Evolutionary conservation across 2,329 filamentous ascomycete species (phyloP).

Genomic region (Ilyonectria destructans): DNA sequence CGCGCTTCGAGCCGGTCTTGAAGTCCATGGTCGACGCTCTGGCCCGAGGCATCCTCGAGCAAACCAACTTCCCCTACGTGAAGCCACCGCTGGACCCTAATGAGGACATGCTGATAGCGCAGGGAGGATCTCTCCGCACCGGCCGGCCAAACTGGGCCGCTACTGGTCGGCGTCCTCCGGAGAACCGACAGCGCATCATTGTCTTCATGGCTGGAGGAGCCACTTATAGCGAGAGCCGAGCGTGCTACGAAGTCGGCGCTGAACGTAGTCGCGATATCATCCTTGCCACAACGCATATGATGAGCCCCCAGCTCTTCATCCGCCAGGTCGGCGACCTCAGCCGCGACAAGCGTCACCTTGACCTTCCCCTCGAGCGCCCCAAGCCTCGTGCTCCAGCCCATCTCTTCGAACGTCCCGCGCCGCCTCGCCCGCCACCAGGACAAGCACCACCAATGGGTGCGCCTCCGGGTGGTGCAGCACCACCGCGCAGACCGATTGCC

Average conservation of each 20-base stretch:
- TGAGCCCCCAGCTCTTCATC: conserved; percentile 86
- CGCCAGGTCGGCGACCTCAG: conserved; percentile 87
- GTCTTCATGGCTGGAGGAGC: conserved; percentile 97
- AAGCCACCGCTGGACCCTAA: conserved; percentile 78
- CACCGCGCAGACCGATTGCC: conserved; percentile 40
- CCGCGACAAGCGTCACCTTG: conserved; percentile 81
- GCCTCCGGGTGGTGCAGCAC: conserved; percentile 41
- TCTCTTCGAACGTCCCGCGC: conserved; percentile 82
- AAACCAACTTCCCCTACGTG: conserved; percentile 79
- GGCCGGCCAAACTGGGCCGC: conserved; percentile 97
- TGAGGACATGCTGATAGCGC: conserved; percentile 69
- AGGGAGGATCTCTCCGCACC: conserved; percentile 85
- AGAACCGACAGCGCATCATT: conserved; percentile 91
- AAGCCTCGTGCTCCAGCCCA: conserved; percentile 88
- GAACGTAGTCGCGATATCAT: conserved; percentile 86
- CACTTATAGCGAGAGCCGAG: conserved; percentile 90
- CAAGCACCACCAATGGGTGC: conserved; percentile 42
- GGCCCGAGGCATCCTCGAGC: conserved; percentile 78
- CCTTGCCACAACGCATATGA: conserved; percentile 92
- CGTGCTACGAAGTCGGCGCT: conserved; percentile 89
- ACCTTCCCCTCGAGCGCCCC: conserved; percentile 86
- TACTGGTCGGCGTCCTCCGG: conserved; percentile 78
- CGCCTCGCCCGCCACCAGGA: conserved; percentile 61
- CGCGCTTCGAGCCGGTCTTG: conserved; percentile 86
- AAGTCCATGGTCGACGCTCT: conserved; percentile 88